Base-by-base conservation (phyloP, 495 filamentous ascomycete genomes). In the Staphylotrichum tortipilum region DNA sequence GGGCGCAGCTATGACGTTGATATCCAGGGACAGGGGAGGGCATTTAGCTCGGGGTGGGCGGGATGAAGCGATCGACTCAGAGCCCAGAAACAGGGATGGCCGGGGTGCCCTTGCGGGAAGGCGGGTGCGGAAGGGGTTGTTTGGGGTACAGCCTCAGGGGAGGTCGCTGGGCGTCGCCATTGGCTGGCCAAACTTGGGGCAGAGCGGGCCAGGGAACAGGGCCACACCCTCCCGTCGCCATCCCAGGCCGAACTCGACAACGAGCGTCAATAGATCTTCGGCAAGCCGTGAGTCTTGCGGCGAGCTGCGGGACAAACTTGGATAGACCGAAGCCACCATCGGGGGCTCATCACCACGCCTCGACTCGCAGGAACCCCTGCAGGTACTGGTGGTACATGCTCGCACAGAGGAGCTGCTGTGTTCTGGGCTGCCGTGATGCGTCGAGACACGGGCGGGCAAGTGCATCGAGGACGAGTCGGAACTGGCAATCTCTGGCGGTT, bases 21-120 rank as follows among this genome's bases (percentile, higher is more conserved):
- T 49, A 49, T 53, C 14, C 17, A 45, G 33, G 37, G 52, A 61
- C 58, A 50, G 49, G 49, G 47, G 39, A 18, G 17, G 23, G 24
- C 19, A 41, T 47, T 57, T 51, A 58, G 55, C 42, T 58, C 38
- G 44, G 23, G 54, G 52, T 46, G 54, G 26, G 40, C 55, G 60
- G 60, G 53, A 52, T 60, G 55, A 63, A 63, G 60, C 60, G 62
- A 63, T 60, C 62, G 55, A 65, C 57, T 58, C 54, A 65, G 47
- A 37, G 50, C 47, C 30, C 28, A 52, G 39, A 54, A 44, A 54
- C 62, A 61, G 60, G 62, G 62, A 36, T 65, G 24, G n/a, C 53
- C 55, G 53, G 49, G 55, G 47, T 56, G 41, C 53, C 53, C 39
- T 56, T 45, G 50, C 58, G 62, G 62, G 62, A 65, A 47, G 35